Evolutionary conservation across 1,284 basidiomycete species (phyloP).

Genomic region (Ganoderma boninense): DNA sequence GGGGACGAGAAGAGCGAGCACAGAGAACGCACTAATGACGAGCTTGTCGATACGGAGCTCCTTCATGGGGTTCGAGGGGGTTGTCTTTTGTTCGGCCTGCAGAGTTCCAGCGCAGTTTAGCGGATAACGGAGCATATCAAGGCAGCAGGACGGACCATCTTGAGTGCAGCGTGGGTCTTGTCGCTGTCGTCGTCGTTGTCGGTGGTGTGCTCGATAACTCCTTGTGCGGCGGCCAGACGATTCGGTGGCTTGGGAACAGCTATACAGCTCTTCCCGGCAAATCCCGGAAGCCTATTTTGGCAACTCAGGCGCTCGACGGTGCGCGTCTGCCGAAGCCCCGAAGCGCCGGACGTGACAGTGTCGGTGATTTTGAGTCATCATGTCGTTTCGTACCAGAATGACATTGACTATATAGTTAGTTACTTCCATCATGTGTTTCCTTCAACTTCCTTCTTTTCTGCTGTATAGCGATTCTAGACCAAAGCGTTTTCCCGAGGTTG

Average conservation of each 20-base stretch:
- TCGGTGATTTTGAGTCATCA: too few species aligned
- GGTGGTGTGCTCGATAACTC: slow-evolving; percentile 32
- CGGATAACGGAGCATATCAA: not conserved
- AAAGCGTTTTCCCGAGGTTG: too few species aligned
- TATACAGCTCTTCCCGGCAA: slow-evolving; percentile 32
- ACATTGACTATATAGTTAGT: too few species aligned
- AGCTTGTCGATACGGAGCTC: slow-evolving; percentile 99
- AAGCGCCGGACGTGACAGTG: too few species aligned
- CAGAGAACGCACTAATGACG: slow-evolving; percentile 89
- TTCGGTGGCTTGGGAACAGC: slow-evolving; percentile 38
- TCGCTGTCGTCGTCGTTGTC: slow-evolving; percentile 35
- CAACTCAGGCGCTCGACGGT: not conserved
- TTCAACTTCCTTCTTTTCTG: too few species aligned
- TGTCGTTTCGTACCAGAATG: too few species aligned
- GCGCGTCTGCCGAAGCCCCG: too few species aligned
- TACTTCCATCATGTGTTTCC: too few species aligned
- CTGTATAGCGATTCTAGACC: too few species aligned
- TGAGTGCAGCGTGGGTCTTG: slow-evolving; percentile 35
- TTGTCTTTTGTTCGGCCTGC: slow-evolving; percentile 89
- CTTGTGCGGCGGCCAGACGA: slow-evolving; percentile 9
- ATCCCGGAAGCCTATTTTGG: slow-evolving; percentile 12
- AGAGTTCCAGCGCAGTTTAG: slow-evolving; percentile 23
- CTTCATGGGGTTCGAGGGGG: slow-evolving; percentile 93
- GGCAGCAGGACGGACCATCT: slow-evolving; percentile 33
- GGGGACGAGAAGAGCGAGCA: not conserved